Evolutionary conservation across 305 asterid genomes (phyloP).

Genomic region (Fraxinus floribunda): DNA sequence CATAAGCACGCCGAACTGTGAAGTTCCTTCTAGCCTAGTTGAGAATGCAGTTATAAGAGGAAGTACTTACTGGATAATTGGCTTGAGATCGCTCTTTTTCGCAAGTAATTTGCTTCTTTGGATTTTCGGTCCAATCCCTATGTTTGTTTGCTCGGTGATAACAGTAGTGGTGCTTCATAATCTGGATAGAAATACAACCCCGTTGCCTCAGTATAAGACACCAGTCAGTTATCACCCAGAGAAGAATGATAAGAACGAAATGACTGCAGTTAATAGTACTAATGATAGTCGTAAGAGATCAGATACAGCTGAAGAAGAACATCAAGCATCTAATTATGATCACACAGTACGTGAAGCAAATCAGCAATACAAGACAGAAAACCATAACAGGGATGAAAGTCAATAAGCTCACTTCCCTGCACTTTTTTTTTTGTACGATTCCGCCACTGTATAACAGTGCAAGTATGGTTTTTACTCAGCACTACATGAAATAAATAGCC

Average conservation of each 20-base stretch:
- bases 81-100: constrained; percentile 54
- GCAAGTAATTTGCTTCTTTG: constrained; percentile 61
- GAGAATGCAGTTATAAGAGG: constrained; percentile 57
- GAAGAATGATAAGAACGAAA: constrained; percentile 29
- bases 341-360: background rate
- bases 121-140: constrained; percentile 80
- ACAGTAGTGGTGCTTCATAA: constrained; percentile 44
- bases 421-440: constrained; percentile 5
- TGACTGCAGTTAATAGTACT: constrained; percentile 4
- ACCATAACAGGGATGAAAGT: background rate
- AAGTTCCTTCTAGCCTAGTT: constrained; percentile 37
- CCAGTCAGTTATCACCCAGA: background rate
- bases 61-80: constrained; percentile 58
- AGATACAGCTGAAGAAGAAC: constrained; percentile 12
- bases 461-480: constrained; percentile 8
- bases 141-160: constrained; percentile 49
- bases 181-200: constrained; percentile 48
- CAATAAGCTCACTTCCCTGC: background rate
- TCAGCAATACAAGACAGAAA: background rate
- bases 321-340: background rate
- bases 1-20: constrained; percentile 59
- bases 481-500: background rate
- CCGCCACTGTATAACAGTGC: background rate
- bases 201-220: constrained; percentile 35
- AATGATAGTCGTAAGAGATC: constrained; percentile 21